A percentile compares a stretch with the other conserved stretches of the same genome.
Conservation (phyloP, 352 stramenopile species). For the Peronospora farinosa region DNA sequence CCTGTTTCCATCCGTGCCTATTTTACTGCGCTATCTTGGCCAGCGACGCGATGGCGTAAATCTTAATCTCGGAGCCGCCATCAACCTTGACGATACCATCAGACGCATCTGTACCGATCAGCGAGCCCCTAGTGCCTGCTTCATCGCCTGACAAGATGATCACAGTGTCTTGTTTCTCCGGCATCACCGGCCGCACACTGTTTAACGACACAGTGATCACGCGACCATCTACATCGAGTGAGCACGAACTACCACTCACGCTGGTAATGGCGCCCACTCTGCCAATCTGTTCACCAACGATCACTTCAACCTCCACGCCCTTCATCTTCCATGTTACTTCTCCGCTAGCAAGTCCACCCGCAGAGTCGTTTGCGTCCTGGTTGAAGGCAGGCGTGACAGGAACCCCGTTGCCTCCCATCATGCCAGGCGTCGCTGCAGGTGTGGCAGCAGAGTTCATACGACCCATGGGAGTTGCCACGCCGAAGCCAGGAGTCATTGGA, state of each 20-base stretch:
- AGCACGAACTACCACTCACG: conserved; percentile 63
- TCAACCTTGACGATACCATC: conserved; percentile 88
- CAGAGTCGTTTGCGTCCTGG: conserved; percentile 39
- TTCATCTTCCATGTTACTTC: conserved; percentile 87
- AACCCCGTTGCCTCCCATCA: conserved; percentile 53
- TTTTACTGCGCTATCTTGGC: conserved; percentile 81
- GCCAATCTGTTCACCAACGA: conserved; percentile 54
- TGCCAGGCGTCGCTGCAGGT: conserved; percentile 64
- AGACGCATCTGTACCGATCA: conserved; percentile 82
- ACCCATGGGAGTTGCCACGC: conserved; percentile 70
- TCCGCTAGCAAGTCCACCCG: conserved; percentile 33
- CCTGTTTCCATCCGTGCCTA: conserved; percentile 24
- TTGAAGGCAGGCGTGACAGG: conserved; percentile 77
- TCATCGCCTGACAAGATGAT: conserved; percentile 84
- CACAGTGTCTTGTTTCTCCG: conserved; percentile 84
- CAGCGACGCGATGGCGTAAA: conserved; percentile 76
- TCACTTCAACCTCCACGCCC: conserved; percentile 77
- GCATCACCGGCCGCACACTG: conserved; percentile 67
- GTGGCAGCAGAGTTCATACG: conserved; percentile 63
- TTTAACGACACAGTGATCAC: conserved; percentile 58
- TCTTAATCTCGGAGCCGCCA: conserved; percentile 85
- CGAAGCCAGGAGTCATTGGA: conserved; percentile 81
- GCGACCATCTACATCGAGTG: conserved; percentile 74
- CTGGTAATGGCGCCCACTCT: conserved; percentile 73
- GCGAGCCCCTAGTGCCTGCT: conserved; percentile 71